Evolutionary conservation across 2,329 filamentous ascomycete genomes (phyloP), one percentile per base, ranked within the genome.

Genomic region (Didymella glomerata): DNA sequence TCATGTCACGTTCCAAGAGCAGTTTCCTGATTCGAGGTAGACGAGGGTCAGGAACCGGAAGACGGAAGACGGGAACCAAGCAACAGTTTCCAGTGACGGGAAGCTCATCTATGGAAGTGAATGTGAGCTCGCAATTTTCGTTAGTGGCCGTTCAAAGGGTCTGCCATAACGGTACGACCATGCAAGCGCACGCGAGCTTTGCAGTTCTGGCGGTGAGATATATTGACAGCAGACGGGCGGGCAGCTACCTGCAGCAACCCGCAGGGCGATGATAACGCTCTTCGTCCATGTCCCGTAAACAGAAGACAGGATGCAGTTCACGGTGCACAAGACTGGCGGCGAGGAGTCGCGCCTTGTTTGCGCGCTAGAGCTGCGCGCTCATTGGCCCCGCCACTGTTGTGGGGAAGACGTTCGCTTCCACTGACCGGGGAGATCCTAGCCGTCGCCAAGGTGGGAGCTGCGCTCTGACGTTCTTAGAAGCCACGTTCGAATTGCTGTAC

Each of bases 401-500:
- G 53, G 57, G 56, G 50, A 48, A 46, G 51, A 32, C 8, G 60
- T 51, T 59, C 54, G 65, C 52, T 63, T 65, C 64, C 54, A 57
- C 32, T 34, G 46, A 57, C 60, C 48, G 50, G 55, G 55, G 42
- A 49, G 48, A 54, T 63, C 45, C 58, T 45, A 50, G 60, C 20
- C 46, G 57, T 40, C 59, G 62, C 63, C 66, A 66, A 64, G 48
- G 16, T 57, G 57, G 52, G 66, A 58, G 56, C 46, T 49, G 56
- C 51, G 45, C 61, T 55, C 52, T 60, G 57, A 56, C 57, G 51
- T 60, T 51, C 52, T 16, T 55, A 51, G 68, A 74, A 73, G 71
- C 67, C 72, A 74, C 72, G 71, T 74, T 74, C 66, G 60, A 68
- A 64, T 62, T 65, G 53, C 65, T 55, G 56, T 58, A 57, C 45